Evolutionary conservation across 2,329 filamentous ascomycete species (phyloP).

Genomic region (Penicillium sp.): DNA sequence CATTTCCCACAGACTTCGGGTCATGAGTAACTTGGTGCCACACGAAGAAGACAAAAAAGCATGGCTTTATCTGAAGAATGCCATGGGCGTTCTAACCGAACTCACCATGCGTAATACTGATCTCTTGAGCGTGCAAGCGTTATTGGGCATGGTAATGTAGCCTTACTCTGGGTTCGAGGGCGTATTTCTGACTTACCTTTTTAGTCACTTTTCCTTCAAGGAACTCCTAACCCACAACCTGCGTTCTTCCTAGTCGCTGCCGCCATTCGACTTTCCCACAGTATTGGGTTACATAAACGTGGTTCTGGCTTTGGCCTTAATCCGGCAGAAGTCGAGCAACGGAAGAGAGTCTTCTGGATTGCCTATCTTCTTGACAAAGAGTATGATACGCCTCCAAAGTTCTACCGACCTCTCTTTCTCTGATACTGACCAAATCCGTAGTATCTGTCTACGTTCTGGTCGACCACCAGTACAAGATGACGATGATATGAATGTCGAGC

Average conservation of each 20-base stretch:
- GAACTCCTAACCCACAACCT: slow-evolving; percentile 93
- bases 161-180: not conserved
- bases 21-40: slow-evolving; percentile 91
- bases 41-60: slow-evolving; percentile 90
- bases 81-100: slow-evolving; percentile 87
- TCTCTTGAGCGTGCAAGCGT: slow-evolving; percentile 85
- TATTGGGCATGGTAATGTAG: slow-evolving; percentile 71
- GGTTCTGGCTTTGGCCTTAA: slow-evolving; percentile 92
- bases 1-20: slow-evolving; percentile 85
- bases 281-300: slow-evolving; percentile 90
- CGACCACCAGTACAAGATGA: slow-evolving; percentile 69
- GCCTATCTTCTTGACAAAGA: slow-evolving; percentile 71
- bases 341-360: slow-evolving; percentile 74
- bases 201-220: slow-evolving; percentile 84
- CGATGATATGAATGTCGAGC: slow-evolving; percentile 89
- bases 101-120: slow-evolving; percentile 95
- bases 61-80: slow-evolving; percentile 95
- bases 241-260: slow-evolving; percentile 87
- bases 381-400: slow-evolving; percentile 32
- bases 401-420: not conserved
- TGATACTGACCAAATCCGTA: slow-evolving; percentile 25
- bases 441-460: slow-evolving; percentile 67
- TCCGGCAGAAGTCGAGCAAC: slow-evolving; percentile 88
- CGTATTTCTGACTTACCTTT: slow-evolving; percentile 10
- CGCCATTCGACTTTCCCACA: slow-evolving; percentile 85